Evolutionary conservation across 108 stramenopile species (phyloP), one percentile per base, ranked within the genome.

Genomic region (Chaetoceros tenuissimus): DNA sequence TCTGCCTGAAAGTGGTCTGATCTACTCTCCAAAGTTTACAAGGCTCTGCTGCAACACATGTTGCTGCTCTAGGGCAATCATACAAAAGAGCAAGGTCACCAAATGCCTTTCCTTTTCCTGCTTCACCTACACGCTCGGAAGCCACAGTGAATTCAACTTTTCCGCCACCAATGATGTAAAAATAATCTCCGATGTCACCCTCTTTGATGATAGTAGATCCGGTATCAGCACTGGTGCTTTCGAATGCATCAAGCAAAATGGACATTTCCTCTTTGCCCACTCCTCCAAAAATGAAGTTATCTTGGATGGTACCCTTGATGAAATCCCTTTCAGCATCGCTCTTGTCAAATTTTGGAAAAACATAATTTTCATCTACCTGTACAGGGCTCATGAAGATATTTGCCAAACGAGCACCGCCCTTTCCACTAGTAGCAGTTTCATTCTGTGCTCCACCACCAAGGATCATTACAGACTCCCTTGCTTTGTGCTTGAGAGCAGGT

Each of bases 21-120:
- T 89, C 88, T 53, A 94, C 76, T 28, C 82, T 76, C 71, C 80
- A 89, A 10, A 89, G 28, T 26, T 45, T 49, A 24, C 48, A 46
- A 26, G 59, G 60, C 29, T 68, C 57, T 75, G 85, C 60, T 29
- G 89, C 85, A 25, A 75, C 51, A 59, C 83, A 84, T 7, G 92
- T 92, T 7, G 95, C 97, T 24, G 96, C 94, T 20, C 97, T 78
- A 0, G 96, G 94, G 24, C 75, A 81, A 65, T 96, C 87, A 66
- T 98, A 98, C 61, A 96, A 58, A 22, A 96, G 64, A 2, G 95
- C 89, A 20, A 98, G 67, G 64, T 98, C 97, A 25, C 97, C 97
- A 73, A 98, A 97, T 51, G 77, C 73, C 22, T 51, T 68, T 1
- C 92, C 94, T 16, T 44, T 21, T 23, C 50, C 60, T 46, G 84